These are phyloP conservation scores for Dendrocalamus sinicus DNA, from an alignment of 176 grass and related monocot species.

Conservation along the genomic window DNA sequence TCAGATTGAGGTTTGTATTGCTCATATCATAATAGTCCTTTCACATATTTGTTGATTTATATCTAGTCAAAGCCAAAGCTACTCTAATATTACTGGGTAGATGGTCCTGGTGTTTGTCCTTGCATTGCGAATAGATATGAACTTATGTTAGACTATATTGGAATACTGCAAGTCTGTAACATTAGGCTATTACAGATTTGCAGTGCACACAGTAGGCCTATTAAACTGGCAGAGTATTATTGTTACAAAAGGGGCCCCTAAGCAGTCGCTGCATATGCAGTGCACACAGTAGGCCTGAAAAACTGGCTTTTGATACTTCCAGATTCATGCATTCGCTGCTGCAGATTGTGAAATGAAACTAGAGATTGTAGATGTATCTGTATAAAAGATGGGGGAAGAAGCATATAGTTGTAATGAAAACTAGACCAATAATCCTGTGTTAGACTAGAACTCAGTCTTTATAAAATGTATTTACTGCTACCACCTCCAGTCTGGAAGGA, in stretches of 20 bases:
- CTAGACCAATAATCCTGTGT: not conserved
- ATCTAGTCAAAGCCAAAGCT: slow-evolving; percentile 29
- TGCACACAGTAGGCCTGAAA: too few relatives aligned
- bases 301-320: not conserved
- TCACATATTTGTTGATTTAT: slow-evolving; percentile 28
- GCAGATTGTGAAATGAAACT: not conserved
- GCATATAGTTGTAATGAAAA: not conserved
- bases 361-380: not conserved
- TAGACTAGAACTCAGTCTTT: not conserved
- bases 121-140: not conserved
- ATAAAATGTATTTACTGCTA: slow-evolving; percentile 20
- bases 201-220: not conserved
- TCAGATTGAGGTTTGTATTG: slow-evolving; percentile 71
- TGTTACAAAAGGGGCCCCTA: not conserved
- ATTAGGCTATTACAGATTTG: slow-evolving; percentile 18
- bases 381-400: not conserved
- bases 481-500: slow-evolving; percentile 7
- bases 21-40: slow-evolving; percentile 6
- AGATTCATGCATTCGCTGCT: slow-evolving; percentile 10
- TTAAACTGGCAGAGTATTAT: not conserved
- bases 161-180: slow-evolving; percentile 18
- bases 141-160: not conserved
- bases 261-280: not conserved
- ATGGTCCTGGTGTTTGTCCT: not conserved
- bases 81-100: not conserved